These are phyloP conservation scores for Ophiocordyceps sinensis DNA, from an alignment of 2,329 filamentous ascomycete species.

Conservation along the genomic window DNA sequence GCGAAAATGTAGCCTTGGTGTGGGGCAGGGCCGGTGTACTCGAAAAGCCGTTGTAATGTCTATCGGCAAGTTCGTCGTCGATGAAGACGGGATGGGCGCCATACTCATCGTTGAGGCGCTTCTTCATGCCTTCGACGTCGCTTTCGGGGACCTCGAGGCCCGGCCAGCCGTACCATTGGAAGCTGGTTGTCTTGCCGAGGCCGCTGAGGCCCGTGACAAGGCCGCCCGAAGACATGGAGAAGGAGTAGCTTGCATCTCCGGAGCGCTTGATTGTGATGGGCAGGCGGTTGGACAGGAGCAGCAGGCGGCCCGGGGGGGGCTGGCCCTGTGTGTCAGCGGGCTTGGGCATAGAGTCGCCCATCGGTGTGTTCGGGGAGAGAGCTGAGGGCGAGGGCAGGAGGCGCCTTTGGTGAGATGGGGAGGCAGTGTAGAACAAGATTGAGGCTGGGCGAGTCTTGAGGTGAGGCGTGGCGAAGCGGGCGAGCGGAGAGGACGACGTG, in stretches of 20 bases:
- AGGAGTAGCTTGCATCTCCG: slow-evolving; percentile 81
- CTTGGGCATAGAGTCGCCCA: slow-evolving; percentile 15
- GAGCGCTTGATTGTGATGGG: slow-evolving; percentile 94
- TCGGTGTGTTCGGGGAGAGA: not conserved
- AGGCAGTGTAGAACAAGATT: not conserved
- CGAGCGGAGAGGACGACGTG: not conserved
- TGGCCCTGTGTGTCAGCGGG: slow-evolving; percentile 18
- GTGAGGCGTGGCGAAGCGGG: no score
- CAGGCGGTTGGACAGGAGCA: slow-evolving; percentile 86
- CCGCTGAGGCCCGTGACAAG: slow-evolving; percentile 89
- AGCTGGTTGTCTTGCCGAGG: slow-evolving; percentile 79
- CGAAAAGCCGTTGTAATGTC: slow-evolving; percentile 95
- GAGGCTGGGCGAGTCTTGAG: not conserved
- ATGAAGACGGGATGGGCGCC: slow-evolving; percentile 86
- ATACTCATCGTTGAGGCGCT: slow-evolving; percentile 73
- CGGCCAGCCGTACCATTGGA: slow-evolving; percentile 98
- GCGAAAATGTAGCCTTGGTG: not conserved
- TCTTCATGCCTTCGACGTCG: slow-evolving; percentile 60
- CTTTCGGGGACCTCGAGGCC: slow-evolving; percentile 80
- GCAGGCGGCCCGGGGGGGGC: slow-evolving; percentile 37
- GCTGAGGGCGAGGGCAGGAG: not conserved
- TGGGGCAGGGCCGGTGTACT: slow-evolving; percentile 44
- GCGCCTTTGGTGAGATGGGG: not conserved
- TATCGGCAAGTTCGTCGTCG: slow-evolving; percentile 82
- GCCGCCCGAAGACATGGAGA: slow-evolving; percentile 93